Percentiles rank a stretch among this genome's conserved stretches.
These are phyloP conservation scores for Phytophthora hibernalis DNA, from an alignment of 352 stramenopile species.

Conservation along the genomic window DNA sequence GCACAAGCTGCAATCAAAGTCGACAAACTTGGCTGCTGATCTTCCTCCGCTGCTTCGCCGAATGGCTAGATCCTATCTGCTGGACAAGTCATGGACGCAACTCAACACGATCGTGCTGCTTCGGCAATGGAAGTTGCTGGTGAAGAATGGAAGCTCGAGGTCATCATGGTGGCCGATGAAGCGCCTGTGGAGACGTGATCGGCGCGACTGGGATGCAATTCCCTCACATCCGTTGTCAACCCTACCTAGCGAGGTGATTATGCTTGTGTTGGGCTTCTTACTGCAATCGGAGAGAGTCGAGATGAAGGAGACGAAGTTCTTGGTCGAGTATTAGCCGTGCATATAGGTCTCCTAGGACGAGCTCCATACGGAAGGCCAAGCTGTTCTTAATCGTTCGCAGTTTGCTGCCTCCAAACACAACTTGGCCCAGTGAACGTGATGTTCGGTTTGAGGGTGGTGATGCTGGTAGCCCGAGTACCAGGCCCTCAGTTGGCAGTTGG, in stretches of 20 bases:
- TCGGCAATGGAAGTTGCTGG: slow-evolving; percentile 1
- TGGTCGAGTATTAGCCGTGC: neutral
- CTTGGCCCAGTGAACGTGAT: slow-evolving; percentile 3
- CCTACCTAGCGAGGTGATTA: neutral
- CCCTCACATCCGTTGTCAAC: neutral
- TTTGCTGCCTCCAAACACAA: slow-evolving; percentile 5
- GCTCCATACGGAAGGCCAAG: slow-evolving; percentile 7
- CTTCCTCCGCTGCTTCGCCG: neutral
- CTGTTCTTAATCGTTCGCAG: slow-evolving; percentile 6
- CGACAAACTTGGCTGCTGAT: neutral
- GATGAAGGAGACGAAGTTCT: neutral
- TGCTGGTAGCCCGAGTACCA: slow-evolving; percentile 8
- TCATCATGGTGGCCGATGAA: neutral
- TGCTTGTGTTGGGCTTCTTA: slow-evolving; percentile 5
- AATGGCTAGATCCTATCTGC: slow-evolving; percentile 2
- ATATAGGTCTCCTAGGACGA: neutral
- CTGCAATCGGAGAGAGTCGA: slow-evolving; percentile 1
- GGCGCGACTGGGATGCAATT: slow-evolving; percentile 2
- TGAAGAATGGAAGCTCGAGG: neutral
- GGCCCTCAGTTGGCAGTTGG: slow-evolving; percentile 12
- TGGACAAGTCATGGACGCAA: slow-evolving; percentile 2
- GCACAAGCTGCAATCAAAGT: slow-evolving; percentile 1
- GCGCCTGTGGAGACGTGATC: neutral
- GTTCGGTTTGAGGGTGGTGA: slow-evolving; percentile 21
- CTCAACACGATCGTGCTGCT: neutral